These are phyloP conservation scores for Zygosaccharomyces gambellarensis DNA, from an alignment of 805 yeast genomes.

Conservation along the genomic window DNA sequence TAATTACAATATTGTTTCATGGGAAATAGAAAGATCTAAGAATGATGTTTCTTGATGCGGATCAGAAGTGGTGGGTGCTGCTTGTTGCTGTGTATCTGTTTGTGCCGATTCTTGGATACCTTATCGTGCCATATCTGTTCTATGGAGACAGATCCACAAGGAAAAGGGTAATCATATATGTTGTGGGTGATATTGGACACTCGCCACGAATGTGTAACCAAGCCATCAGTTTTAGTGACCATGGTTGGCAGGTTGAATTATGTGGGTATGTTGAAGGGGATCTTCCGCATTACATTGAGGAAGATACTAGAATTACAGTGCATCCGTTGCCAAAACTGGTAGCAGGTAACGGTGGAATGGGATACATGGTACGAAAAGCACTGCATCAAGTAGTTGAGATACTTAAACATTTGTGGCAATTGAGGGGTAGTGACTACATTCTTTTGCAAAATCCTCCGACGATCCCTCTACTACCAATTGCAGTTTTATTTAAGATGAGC, in stretches of 20 bases:
- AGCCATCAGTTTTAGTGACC: conserved; percentile 64
- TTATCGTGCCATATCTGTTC: conserved; percentile 33
- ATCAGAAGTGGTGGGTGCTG: conserved; percentile 18
- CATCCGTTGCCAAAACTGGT: conserved; percentile 31
- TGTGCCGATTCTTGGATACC: conserved; percentile 36
- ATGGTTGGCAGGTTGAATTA: conserved; percentile 70
- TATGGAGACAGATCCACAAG: conserved; percentile 36
- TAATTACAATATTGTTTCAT: too few species aligned
- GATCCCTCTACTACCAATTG: conserved; percentile 69
- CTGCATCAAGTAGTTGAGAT: conserved; percentile 49
- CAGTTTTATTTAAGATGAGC: conserved; percentile 50
- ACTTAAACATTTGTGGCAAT: conserved; percentile 43
- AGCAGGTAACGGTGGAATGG: background rate
- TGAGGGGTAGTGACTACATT: conserved; percentile 62
- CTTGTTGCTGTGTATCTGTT: conserved; percentile 43
- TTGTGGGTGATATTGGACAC: conserved; percentile 89
- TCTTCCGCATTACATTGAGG: conserved; percentile 47
- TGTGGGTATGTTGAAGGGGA: conserved; percentile 73
- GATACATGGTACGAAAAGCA: conserved; percentile 46
- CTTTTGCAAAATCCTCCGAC: conserved; percentile 91
- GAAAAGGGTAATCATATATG: conserved; percentile 68
- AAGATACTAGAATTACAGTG: conserved; percentile 49
- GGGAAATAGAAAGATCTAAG: background rate
- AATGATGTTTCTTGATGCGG: conserved; percentile 7
- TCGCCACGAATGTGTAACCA: conserved; percentile 95